Evolutionary conservation across 148 eudicot genomes (phyloP).

Genomic region (Rhododendron ferrugineum): DNA sequence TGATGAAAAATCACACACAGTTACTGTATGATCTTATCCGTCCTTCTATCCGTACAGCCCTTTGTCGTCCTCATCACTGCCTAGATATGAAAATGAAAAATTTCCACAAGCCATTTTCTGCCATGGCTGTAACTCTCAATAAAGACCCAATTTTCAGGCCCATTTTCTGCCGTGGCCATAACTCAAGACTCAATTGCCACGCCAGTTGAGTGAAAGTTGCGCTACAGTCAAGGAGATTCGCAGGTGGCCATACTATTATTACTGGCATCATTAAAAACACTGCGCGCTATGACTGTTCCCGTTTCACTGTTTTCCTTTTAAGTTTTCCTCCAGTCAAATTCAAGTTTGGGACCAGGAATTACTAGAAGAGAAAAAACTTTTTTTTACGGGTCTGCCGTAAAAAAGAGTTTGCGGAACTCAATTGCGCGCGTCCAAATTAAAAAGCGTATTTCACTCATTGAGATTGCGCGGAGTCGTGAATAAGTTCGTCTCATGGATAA

Average conservation of each 20-base stretch:
- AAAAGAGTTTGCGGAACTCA: no score
- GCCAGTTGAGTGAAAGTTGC: not conserved
- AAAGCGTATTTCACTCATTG: no score
- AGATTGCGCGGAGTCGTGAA: no score
- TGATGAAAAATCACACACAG: not conserved
- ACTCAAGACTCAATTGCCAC: not conserved
- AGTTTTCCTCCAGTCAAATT: not conserved
- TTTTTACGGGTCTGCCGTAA: no score
- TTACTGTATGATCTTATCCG: not conserved
- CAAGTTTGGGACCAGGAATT: not conserved
- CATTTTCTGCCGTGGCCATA: not conserved
- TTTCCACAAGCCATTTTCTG: no score
- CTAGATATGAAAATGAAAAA: not conserved
- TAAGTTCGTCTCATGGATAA: no score
- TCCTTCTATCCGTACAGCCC: conserved; percentile 1
- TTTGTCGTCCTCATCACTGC: not conserved
- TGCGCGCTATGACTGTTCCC: not conserved
- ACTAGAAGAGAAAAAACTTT: no score
- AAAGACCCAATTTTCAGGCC: not conserved
- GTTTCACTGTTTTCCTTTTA: no score
- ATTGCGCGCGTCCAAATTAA: no score
- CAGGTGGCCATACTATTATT: not conserved
- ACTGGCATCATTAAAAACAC: not conserved
- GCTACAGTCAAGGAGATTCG: not conserved
- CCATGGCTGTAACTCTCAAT: not conserved